These are phyloP conservation scores for Apiotrichum domesticum DNA, from an alignment of 1,284 basidiomycete genomes.

Conservation along the genomic window DNA sequence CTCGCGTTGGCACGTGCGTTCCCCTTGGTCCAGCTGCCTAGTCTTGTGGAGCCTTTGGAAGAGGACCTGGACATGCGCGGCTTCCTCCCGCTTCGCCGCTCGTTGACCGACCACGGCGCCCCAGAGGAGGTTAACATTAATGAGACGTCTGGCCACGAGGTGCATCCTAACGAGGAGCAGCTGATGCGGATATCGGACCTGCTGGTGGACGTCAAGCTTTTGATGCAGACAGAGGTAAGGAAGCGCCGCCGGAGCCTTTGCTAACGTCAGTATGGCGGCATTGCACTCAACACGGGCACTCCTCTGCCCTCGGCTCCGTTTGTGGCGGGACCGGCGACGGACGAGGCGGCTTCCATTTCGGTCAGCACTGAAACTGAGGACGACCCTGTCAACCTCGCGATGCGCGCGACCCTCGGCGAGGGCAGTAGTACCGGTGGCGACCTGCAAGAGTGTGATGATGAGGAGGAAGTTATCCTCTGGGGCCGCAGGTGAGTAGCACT, in stretches of 20 bases:
- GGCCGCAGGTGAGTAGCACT: constrained; percentile 15
- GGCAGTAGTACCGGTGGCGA: constrained; percentile 50
- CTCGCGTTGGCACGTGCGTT: constrained; percentile 62
- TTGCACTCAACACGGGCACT: constrained; percentile 1
- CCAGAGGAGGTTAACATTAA: constrained; percentile 16
- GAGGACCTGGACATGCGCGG: constrained; percentile 88
- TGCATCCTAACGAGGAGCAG: constrained; percentile 89
- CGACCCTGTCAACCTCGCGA: constrained; percentile 71
- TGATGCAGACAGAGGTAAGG: constrained; percentile 36
- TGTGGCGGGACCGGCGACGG: constrained; percentile 23
- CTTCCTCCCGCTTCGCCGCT: constrained; percentile 70
- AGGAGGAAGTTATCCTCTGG: constrained; percentile 41
- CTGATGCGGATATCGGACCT: constrained; percentile 88
- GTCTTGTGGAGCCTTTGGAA: constrained; percentile 63
- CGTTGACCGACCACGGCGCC: constrained; percentile 45
- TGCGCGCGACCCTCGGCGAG: constrained; percentile 56
- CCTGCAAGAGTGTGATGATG: constrained; percentile 24
- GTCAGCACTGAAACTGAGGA: constrained; percentile 68
- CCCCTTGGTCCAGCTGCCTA: constrained; percentile 61
- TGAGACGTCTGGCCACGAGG: constrained; percentile 9
- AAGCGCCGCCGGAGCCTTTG: constrained; percentile 12
- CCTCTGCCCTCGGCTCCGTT: constrained; percentile 16
- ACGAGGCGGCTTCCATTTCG: constrained; percentile 57
- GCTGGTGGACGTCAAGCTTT: constrained; percentile 61
- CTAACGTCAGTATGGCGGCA: constrained; percentile 6